Evolutionary conservation across 177 flowering plant genomes (phyloP).

Genomic region (Telopea speciosissima): DNA sequence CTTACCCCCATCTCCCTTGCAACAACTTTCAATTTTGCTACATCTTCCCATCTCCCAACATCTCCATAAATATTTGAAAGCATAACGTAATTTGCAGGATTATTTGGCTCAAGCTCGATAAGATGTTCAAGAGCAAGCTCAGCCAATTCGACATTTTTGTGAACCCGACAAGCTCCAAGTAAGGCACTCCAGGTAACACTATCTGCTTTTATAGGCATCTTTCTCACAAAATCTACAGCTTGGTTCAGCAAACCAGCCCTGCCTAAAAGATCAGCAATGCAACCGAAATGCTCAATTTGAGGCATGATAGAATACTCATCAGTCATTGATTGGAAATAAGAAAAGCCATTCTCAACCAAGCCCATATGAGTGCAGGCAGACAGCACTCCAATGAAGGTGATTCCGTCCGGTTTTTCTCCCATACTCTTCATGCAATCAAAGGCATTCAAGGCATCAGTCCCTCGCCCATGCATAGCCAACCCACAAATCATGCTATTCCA

Average conservation of each 20-base stretch:
- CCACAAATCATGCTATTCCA: conserved; percentile 75
- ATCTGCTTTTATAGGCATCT: conserved; percentile 74
- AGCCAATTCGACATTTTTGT: conserved; percentile 55
- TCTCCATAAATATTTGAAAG: conserved; percentile 71
- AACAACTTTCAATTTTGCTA: conserved; percentile 52
- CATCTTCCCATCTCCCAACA: conserved; percentile 53
- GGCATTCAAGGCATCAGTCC: conserved; percentile 44
- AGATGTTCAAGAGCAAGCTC: conserved; percentile 54
- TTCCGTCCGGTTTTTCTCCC: conserved; percentile 53
- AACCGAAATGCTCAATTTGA: conserved; percentile 79
- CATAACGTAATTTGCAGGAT: conserved; percentile 64
- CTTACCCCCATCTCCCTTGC: conserved; percentile 50
- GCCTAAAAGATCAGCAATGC: conserved; percentile 68
- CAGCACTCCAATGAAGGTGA: conserved; percentile 66
- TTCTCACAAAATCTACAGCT: conserved; percentile 48
- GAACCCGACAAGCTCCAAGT: conserved; percentile 59
- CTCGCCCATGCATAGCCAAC: conserved; percentile 66
- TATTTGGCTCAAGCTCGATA: conserved; percentile 53
- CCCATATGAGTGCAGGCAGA: conserved; percentile 82
- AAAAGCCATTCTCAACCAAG: conserved; percentile 47
- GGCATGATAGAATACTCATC: conserved; percentile 44
- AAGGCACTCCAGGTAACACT: conserved; percentile 73
- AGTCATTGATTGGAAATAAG: conserved; percentile 52
- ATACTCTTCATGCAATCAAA: conserved; percentile 45
- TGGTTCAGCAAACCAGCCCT: conserved; percentile 58